Conservation (phyloP, 768 basidiomycete genomes). For the Rhodotorula babjevae region DNA sequence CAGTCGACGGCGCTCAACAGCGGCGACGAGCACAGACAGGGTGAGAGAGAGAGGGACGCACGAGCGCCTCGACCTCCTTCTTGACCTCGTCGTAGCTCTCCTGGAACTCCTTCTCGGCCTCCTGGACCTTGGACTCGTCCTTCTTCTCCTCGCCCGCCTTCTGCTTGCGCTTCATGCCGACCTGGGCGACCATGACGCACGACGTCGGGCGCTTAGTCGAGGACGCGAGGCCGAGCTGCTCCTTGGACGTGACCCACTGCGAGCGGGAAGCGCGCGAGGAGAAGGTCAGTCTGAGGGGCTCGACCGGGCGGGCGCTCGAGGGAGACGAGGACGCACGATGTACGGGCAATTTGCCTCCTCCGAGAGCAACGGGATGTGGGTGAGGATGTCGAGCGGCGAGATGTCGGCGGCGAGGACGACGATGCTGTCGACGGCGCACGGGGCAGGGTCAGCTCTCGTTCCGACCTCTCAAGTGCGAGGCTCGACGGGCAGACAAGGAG, state of each 20-base stretch:
- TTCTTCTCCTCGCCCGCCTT: constrained; percentile 52
- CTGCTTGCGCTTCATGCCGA: constrained; percentile 63
- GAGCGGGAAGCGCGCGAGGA: background rate
- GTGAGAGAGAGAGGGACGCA: background rate
- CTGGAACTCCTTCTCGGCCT: constrained; percentile 68
- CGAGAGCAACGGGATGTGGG: constrained; percentile 86
- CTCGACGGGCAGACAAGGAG: background rate
- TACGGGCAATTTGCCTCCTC: constrained; percentile 92
- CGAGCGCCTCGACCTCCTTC: constrained; percentile 73
- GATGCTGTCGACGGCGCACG: constrained; percentile 53
- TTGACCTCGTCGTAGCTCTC: constrained; percentile 81
- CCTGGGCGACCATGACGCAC: constrained; percentile 89
- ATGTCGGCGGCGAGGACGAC: constrained; percentile 93
- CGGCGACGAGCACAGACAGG: background rate
- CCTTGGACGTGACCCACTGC: constrained; percentile 68
- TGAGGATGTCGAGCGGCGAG: constrained; percentile 96
- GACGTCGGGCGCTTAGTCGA: constrained; percentile 97
- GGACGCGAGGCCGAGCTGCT: constrained; percentile 90
- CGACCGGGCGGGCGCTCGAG: background rate
- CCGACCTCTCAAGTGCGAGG: too few species aligned
- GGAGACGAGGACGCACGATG: constrained; percentile 55
- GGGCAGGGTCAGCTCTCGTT: background rate
- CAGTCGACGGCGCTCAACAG: background rate
- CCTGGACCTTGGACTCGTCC: constrained; percentile 53
- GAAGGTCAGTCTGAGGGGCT: background rate